phyloP scores from a whole-genome alignment of 2,329 filamentous ascomycete genomes.

The Metarhizium sp. region DNA sequence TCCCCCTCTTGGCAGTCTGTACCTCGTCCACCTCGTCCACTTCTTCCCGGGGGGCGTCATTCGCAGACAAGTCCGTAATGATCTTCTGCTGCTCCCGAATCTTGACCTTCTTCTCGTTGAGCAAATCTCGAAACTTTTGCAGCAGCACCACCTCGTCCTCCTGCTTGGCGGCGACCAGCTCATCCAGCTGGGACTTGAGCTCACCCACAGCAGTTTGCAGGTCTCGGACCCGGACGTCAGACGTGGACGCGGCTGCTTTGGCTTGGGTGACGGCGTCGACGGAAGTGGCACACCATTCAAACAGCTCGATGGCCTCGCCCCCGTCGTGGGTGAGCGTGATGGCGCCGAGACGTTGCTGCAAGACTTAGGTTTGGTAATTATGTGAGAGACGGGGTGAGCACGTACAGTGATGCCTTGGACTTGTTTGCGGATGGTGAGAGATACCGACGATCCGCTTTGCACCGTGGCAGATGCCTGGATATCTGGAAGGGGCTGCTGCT shows the following conservation, averaged over 20 bases:
- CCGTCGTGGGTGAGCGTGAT: constrained; percentile 47
- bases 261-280: constrained; percentile 37
- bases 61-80: constrained; percentile 34
- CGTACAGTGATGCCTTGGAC: constrained; percentile 60
- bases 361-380: not conserved
- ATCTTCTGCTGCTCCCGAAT: constrained; percentile 64
- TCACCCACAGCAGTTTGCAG: constrained; percentile 48
- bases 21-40: constrained; percentile 17
- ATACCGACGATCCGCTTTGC: constrained; percentile 39
- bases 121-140: constrained; percentile 58
- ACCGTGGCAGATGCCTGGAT: constrained; percentile 54
- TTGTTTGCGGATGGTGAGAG: constrained; percentile 55
- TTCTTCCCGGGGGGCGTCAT: constrained; percentile 11
- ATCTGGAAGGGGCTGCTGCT: constrained; percentile 38
- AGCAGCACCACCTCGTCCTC: constrained; percentile 58
- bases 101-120: constrained; percentile 75
- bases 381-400: constrained; percentile 1
- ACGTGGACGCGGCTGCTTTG: constrained; percentile 31
- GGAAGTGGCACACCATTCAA: constrained; percentile 60
- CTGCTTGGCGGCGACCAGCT: constrained; percentile 56
- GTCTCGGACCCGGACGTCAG: constrained; percentile 31
- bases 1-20: constrained; percentile 20
- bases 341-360: constrained; percentile 59
- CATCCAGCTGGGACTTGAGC: constrained; percentile 54
- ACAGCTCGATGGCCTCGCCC: constrained; percentile 52